Base-by-base conservation (phyloP, 164 flowering plant species). In the Dillenia turbinata region DNA sequence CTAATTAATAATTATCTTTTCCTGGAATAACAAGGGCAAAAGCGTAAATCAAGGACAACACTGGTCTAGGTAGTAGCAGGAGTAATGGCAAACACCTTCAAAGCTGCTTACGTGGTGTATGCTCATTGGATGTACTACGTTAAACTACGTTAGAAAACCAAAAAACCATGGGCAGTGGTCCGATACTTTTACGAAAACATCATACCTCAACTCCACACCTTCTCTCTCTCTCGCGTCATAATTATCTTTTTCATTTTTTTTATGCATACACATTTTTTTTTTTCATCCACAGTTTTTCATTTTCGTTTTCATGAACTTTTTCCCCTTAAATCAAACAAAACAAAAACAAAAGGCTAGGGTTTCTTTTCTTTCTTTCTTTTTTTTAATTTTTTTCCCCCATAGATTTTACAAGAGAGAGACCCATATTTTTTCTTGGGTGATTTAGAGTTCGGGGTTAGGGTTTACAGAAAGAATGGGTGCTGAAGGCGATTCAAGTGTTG, bases 401-500 rank as follows among this genome's bases (percentile, higher is more conserved):
- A 5, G 7, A 5, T n/a, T 57, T n/a, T 13, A n/a, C 22, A 19
- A 19, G 22, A 19, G 40, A 4, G 40, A 33, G 40, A 33, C 52
- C 12, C 49, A 45, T 43, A 5, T 56, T 57, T 69, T 55, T 17
- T 46, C 16, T 33, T 60, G 10, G 40, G 14, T 44, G 54, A 40
- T 19, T 47, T 26, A 10, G 49, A 52, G 63, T 66, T 63, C 52
- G 59, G 50, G 47, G 10, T 45, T 33, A 7, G 59, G 63, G 67
- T 33, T 33, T 33, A 54, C 61, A 68, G 60, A 52, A 17, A 52
- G 1, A 14, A 87, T 82, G 89, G 86, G 84, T 11, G 82, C 68
- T 2, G 92, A 79, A 44, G 88, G 81, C 16, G 89, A 79, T 69
- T 73, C 87, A 12, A 75, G 74, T 52, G 87, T 71, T 50, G 47